Evolutionary conservation across 169 alveolate genomes (phyloP).

Genomic region (Plasmodium cynomolgi): DNA sequence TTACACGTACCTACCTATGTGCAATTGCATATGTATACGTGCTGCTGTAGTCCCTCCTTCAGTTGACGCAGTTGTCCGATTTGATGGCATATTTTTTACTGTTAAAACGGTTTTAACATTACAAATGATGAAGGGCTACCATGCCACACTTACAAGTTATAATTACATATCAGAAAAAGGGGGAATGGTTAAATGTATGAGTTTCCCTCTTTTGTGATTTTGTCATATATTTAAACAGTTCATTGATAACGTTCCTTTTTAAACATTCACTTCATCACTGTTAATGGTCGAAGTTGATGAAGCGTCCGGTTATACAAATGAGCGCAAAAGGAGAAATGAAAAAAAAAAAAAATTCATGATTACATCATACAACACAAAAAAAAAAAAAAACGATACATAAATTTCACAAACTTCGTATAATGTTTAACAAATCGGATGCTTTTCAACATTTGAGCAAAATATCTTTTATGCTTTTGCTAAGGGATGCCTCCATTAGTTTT

Average conservation of each 20-base stretch:
- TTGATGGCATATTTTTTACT: not conserved
- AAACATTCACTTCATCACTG: not conserved
- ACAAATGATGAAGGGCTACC: not conserved
- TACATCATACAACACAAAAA: not conserved
- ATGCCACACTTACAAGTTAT: not conserved
- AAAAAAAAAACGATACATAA: not conserved
- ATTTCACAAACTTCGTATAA: not conserved
- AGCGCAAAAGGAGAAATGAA: not conserved
- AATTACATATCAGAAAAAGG: not conserved
- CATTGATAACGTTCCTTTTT: not conserved
- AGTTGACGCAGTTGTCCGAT: not conserved
- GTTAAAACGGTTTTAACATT: not conserved
- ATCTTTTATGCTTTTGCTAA: not conserved
- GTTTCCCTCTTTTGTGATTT: not conserved
- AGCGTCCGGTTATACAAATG: not conserved
- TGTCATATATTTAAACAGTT: not conserved
- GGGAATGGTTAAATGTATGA: not conserved
- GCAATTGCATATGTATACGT: not conserved
- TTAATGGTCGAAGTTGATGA: not conserved
- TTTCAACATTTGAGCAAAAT: not conserved
- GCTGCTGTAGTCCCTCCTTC: not conserved
- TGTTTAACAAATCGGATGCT: not conserved
- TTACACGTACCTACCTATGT: slow-evolving; percentile 7
- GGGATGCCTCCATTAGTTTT: not conserved
- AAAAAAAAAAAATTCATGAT: not conserved